Percentiles rank a stretch among this genome's conserved stretches.
phyloP scores from a whole-genome alignment of 371 early-diverging fungal genomes.

The Mucor sp. region DNA sequence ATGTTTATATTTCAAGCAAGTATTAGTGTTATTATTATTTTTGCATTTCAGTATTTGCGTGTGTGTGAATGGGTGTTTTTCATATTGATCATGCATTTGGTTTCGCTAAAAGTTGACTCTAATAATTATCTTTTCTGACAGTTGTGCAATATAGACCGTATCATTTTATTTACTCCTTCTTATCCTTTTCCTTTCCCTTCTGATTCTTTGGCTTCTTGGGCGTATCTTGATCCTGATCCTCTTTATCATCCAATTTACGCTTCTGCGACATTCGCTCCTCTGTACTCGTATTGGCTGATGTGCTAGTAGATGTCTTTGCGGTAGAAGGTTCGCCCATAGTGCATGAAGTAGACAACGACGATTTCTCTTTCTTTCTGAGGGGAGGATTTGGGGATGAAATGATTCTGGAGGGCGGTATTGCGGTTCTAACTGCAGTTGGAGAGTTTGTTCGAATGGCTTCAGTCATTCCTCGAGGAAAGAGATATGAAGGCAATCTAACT shows the following conservation, averaged over 20 bases:
- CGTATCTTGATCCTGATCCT: neutral
- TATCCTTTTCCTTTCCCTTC: slow-evolving; percentile 26
- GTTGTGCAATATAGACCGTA: neutral
- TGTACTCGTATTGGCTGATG: neutral
- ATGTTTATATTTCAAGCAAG: neutral
- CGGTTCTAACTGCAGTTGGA: neutral
- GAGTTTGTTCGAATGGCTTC: slow-evolving; percentile 8
- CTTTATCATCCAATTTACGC: neutral
- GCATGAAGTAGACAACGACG: neutral
- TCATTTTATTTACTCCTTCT: slow-evolving; percentile 11
- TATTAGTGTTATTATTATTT: neutral
- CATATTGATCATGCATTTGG: neutral
- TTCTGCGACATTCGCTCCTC: neutral
- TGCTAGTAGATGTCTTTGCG: neutral
- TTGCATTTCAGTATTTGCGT: neutral
- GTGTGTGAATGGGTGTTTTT: neutral
- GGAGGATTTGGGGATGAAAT: neutral
- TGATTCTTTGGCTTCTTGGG: neutral
- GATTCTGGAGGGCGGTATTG: neutral
- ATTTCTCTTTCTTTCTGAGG: neutral
- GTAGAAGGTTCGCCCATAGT: neutral
- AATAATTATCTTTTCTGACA: neutral
- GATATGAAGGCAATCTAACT: neutral
- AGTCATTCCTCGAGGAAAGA: slow-evolving; percentile 15
- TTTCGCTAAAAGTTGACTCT: neutral